These are phyloP conservation scores for Zopfochytrium polystomum DNA, from an alignment of 371 early-diverging fungal species.

Conservation along the genomic window DNA sequence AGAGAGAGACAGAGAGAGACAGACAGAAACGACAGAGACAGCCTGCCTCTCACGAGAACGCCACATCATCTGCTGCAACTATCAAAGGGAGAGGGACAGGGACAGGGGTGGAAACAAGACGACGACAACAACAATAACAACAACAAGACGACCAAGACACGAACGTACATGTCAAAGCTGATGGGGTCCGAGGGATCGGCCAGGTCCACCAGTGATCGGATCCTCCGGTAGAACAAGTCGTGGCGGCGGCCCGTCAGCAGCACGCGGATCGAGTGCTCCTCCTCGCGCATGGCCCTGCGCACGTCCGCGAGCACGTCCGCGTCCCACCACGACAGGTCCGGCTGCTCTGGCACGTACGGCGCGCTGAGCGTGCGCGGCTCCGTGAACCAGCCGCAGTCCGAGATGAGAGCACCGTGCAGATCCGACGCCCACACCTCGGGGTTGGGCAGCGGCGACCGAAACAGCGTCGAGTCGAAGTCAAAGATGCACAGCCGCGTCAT, in stretches of 20 bases:
- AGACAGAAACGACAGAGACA: too few relatives aligned
- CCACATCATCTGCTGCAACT: too few relatives aligned
- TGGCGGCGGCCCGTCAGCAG: slow-evolving; percentile 45
- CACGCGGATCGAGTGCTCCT: slow-evolving; percentile 24
- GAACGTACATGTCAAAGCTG: slow-evolving; percentile 36
- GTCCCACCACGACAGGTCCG: slow-evolving; percentile 41
- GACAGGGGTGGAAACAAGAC: neutral
- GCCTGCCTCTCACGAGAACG: too few relatives aligned
- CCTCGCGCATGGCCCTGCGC: neutral
- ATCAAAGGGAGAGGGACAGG: neutral
- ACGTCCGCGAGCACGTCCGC: slow-evolving; percentile 22
- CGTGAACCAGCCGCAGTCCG: slow-evolving; percentile 73
- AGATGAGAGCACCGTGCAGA: slow-evolving; percentile 53
- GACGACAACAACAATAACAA: neutral
- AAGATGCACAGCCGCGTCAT: slow-evolving; percentile 48
- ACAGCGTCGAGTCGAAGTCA: slow-evolving; percentile 89
- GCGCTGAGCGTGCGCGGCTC: slow-evolving; percentile 62
- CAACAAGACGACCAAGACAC: neutral
- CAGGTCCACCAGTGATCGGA: slow-evolving; percentile 23
- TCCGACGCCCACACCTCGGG: slow-evolving; percentile 66
- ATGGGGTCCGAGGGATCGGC: slow-evolving; percentile 23
- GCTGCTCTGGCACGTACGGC: slow-evolving; percentile 48
- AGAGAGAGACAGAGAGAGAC: too few relatives aligned
- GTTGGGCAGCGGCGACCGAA: slow-evolving; percentile 78
- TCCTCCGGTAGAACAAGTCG: slow-evolving; percentile 38